Conservation (phyloP, 2,329 filamentous ascomycete species). For the Phaeosphaeria sp. region DNA sequence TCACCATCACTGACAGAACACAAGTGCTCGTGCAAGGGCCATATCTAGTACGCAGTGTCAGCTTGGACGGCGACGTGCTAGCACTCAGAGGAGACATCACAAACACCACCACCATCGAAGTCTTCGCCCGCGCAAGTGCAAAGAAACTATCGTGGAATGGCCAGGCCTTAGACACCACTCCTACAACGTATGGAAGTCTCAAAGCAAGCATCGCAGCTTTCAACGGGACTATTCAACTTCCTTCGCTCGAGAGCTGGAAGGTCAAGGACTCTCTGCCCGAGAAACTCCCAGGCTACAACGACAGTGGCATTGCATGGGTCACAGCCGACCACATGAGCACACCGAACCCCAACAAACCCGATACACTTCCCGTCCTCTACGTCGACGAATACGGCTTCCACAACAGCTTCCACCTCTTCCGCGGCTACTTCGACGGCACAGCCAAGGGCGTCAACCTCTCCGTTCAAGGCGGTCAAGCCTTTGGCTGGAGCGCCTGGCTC, state of each 20-base stretch:
- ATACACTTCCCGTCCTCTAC: slow-evolving; percentile 50
- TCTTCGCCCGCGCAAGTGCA: slow-evolving; percentile 41
- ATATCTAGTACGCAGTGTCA: slow-evolving; percentile 48
- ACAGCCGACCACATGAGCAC: slow-evolving; percentile 46
- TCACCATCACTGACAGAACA: slow-evolving; percentile 5
- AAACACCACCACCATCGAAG: slow-evolving; percentile 45
- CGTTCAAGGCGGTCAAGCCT: slow-evolving; percentile 62
- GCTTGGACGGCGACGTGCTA: slow-evolving; percentile 29
- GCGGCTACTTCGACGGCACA: slow-evolving; percentile 48
- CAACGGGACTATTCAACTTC: slow-evolving; percentile 44
- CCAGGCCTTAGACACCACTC: slow-evolving; percentile 33
- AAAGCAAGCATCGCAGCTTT: slow-evolving; percentile 37
- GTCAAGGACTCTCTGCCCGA: slow-evolving; percentile 59
- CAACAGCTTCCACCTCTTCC: slow-evolving; percentile 51
- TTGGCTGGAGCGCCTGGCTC: slow-evolving; percentile 65
- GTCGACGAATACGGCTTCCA: slow-evolving; percentile 53
- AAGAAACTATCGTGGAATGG: slow-evolving; percentile 50
- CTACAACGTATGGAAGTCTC: slow-evolving; percentile 47
- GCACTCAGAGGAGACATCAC: slow-evolving; percentile 46
- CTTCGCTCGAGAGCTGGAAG: slow-evolving; percentile 56
- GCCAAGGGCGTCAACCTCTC: slow-evolving; percentile 58
- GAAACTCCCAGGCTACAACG: slow-evolving; percentile 52
- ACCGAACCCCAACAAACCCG: slow-evolving; percentile 47
- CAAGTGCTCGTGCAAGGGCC: slow-evolving; percentile 50
- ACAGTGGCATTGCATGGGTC: slow-evolving; percentile 54